Percentiles rank a stretch among this genome's conserved stretches.
Evolutionary conservation across 495 filamentous ascomycete species (phyloP).

Genomic region (Tuber indicum): DNA sequence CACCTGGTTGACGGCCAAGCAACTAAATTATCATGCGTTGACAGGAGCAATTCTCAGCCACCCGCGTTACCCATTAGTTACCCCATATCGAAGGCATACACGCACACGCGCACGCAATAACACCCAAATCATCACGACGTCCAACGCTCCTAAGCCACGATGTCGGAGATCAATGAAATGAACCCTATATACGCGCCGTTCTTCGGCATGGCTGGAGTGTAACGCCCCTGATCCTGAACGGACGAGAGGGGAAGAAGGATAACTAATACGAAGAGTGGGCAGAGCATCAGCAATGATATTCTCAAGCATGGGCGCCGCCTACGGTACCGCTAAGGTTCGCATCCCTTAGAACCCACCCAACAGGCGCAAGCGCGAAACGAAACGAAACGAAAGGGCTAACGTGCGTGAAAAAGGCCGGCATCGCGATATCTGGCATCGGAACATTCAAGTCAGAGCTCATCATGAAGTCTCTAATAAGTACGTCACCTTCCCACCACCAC

Average conservation of each 20-base stretch:
- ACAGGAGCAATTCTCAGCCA: background rate
- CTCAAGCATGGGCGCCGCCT: constrained; percentile 76
- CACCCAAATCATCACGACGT: constrained; percentile 9
- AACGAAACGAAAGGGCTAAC: background rate
- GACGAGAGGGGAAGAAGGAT: background rate
- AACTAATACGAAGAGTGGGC: constrained; percentile 47
- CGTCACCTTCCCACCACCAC: background rate
- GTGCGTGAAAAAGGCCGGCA: constrained; percentile 60
- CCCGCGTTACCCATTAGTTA: constrained; percentile 10
- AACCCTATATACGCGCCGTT: constrained; percentile 92
- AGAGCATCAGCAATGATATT: constrained; percentile 86
- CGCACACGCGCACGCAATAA: constrained; percentile 16
- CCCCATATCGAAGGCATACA: constrained; percentile 7
- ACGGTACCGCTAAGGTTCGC: constrained; percentile 66
- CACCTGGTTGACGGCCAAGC: background rate
- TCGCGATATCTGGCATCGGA: constrained; percentile 90
- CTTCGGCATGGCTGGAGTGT: constrained; percentile 74
- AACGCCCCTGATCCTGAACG: constrained; percentile 41
- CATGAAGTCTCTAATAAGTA: constrained; percentile 62
- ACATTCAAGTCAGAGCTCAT: constrained; percentile 90
- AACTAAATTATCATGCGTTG: background rate
- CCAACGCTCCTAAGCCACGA: constrained; percentile 19
- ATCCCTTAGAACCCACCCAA: background rate
- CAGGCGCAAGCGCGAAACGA: background rate
- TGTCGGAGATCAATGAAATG: constrained; percentile 48